Evolutionary conservation across 192 early-diverging fungal species (phyloP).

Genomic region (Jimgerdemannia lactiflua): DNA sequence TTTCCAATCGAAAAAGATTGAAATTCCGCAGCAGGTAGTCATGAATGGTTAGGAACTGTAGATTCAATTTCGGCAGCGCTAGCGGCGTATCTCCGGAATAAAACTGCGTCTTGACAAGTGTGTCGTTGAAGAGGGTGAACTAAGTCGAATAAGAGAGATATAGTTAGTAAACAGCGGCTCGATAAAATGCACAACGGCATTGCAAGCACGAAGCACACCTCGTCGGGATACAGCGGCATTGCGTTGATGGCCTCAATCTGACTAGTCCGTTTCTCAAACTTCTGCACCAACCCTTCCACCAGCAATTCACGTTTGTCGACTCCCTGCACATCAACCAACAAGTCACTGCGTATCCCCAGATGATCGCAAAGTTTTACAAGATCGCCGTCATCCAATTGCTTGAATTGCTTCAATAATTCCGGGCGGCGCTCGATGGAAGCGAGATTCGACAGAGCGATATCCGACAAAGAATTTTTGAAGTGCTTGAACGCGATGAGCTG

Average conservation of each 20-base stretch:
- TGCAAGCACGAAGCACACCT: conserved; percentile 30
- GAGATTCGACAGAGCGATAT: conserved; percentile 72
- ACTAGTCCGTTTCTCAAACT: conserved; percentile 56
- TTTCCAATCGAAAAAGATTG: conserved; percentile 80
- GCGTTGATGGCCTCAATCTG: conserved; percentile 71
- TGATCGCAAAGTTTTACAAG: conserved; percentile 55
- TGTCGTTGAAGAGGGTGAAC: conserved; percentile 67
- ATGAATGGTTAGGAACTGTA: conserved; percentile 91
- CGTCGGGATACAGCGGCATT: conserved; percentile 77
- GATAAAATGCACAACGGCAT: neutral
- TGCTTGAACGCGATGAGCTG: conserved; percentile 68
- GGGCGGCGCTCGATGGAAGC: conserved; percentile 56
- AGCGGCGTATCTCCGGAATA: conserved; percentile 49
- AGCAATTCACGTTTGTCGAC: conserved; percentile 50
- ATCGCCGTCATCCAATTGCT: conserved; percentile 34
- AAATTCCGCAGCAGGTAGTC: conserved; percentile 92
- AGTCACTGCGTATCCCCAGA: conserved; percentile 61
- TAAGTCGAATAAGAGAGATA: conserved; percentile 17
- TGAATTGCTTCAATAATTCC: conserved; percentile 53
- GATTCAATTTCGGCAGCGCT: conserved; percentile 83
- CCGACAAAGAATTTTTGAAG: conserved; percentile 64
- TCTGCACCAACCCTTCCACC: conserved; percentile 48
- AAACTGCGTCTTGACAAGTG: conserved; percentile 66
- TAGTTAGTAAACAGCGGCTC: no score
- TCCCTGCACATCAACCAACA: conserved; percentile 2